Base-by-base conservation (phyloP, 1,284 basidiomycete species). In the Apiotrichum montevideense region DNA sequence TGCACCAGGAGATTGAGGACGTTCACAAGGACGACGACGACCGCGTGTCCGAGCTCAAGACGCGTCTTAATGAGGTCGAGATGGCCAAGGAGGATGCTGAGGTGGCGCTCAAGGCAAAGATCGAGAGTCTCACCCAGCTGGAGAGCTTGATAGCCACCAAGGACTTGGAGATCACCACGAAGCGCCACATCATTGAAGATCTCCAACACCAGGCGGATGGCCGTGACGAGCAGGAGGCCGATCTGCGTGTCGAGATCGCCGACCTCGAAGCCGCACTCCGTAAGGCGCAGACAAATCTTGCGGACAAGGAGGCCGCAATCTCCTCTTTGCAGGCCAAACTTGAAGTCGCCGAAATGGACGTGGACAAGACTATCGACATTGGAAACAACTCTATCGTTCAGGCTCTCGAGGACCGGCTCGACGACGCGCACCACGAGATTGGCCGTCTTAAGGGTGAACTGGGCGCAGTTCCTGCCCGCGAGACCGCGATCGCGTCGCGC, bases 381-480 rank as follows among this genome's bases (percentile, higher is more conserved):
- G 40, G 39, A 3, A 14, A 43, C 40, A 41, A 9, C 42, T n/a
- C 33, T 6, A 13, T 37, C 15, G 35, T 54, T 0, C 21, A 59
- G 4, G 65, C 68, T 0, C 78, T 94, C 44, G 88, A 93, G 70
- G 79, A 80, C 6, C 87, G 92, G 61, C 81, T 94, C 32, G 87
- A 90, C 59, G 82, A 84, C 1, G 90, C 91, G 0, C 82, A 89
- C 68, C 83, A 80, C 66, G 89, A 93, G 71, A 87, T 92, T 57
- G 87, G 85, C 0, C 81, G 84, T 15, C 78, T 95, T 46, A 84
- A 83, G 50, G 80, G 83, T 1, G 73, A 87, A 48, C 78, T 92
- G 32, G 80, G 56, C 0, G 61, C 65, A 2, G 57, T 66, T 0
- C 73, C 72, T 1, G 65, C 66, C 45, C 68, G 65, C 15, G 64